Percentiles rank a stretch among this genome's conserved stretches.
These are phyloP conservation scores for Coffea humblotiana DNA, from an alignment of 305 asterid species.

Conservation along the genomic window DNA sequence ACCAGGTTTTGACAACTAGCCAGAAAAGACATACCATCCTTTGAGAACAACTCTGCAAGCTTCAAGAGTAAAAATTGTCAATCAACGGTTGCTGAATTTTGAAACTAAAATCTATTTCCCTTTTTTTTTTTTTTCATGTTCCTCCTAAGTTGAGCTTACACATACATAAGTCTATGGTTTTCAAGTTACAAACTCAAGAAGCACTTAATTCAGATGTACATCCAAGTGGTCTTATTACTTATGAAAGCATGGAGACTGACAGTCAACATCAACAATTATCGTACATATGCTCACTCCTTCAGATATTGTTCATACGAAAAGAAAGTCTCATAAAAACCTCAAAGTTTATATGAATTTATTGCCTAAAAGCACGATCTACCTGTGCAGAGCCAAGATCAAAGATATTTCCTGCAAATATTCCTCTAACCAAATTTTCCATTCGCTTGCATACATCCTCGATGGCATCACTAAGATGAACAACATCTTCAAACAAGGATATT, in stretches of 20 bases:
- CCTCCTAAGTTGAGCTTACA: too few relatives aligned
- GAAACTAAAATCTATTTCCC: too few relatives aligned
- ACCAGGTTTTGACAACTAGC: slow-evolving; percentile 92
- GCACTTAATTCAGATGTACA: neutral
- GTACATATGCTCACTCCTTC: neutral
- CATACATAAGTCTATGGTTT: too few relatives aligned
- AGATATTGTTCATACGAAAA: neutral
- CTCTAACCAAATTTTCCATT: slow-evolving; percentile 73
- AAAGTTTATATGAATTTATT: neutral
- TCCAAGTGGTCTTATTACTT: neutral
- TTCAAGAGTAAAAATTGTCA: slow-evolving; percentile 31
- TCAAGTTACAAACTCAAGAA: neutral
- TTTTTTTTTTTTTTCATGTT: too few relatives aligned
- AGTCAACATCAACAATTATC: neutral
- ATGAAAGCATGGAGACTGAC: slow-evolving; percentile 1
- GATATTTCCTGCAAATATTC: slow-evolving; percentile 96
- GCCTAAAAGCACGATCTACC: slow-evolving; percentile 37
- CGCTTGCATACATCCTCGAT: slow-evolving; percentile 71
- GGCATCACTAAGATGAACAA: slow-evolving; percentile 72
- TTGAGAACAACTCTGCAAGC: slow-evolving; percentile 93
- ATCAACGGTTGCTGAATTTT: neutral
- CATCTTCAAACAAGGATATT: slow-evolving; percentile 76
- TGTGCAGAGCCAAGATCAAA: slow-evolving; percentile 99
- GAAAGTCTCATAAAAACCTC: neutral
- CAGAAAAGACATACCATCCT: slow-evolving; percentile 88